These are phyloP conservation scores for Diplodia intermedia DNA, from an alignment of 2,329 filamentous ascomycete genomes.

Conservation along the genomic window DNA sequence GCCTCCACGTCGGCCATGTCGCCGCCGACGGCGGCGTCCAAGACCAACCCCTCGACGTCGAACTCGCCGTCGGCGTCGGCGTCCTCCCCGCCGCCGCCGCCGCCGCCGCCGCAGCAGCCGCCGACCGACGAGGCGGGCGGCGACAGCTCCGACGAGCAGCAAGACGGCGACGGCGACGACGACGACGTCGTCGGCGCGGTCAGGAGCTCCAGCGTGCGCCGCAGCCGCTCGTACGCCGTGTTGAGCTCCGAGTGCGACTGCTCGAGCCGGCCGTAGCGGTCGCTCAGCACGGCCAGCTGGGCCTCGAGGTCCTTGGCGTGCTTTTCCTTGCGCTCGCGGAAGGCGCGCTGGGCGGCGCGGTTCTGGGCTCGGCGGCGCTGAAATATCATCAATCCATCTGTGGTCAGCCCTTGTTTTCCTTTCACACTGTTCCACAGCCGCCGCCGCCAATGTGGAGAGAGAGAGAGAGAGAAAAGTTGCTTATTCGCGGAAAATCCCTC, in stretches of 20 bases:
- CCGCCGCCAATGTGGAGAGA: not conserved
- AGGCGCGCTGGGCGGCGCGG: constrained; percentile 66
- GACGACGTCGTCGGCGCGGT: not conserved
- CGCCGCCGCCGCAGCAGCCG: not conserved
- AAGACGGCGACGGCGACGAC: not conserved
- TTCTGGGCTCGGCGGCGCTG: constrained; percentile 67
- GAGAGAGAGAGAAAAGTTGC: not conserved
- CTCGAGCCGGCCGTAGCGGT: constrained; percentile 63
- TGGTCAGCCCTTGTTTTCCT: not conserved
- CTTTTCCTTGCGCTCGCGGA: constrained; percentile 69
- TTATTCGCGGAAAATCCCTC: not conserved
- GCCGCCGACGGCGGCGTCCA: not conserved
- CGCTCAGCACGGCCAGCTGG: constrained; percentile 61
- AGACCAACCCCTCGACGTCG: not conserved
- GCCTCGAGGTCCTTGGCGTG: constrained; percentile 69
- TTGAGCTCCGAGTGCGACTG: constrained; percentile 58
- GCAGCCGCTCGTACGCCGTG: constrained; percentile 50
- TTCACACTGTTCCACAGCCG: not conserved
- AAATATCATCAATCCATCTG: not conserved
- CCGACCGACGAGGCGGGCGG: not conserved
- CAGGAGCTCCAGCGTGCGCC: constrained; percentile 32
- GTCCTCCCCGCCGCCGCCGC: not conserved
- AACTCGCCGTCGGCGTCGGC: not conserved
- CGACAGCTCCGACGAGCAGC: not conserved
- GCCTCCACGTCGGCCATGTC: not conserved